Evolutionary conservation across 441 rosid species (phyloP), one percentile per base, ranked within the genome.

Genomic region (Gossypium schwendimanii): DNA sequence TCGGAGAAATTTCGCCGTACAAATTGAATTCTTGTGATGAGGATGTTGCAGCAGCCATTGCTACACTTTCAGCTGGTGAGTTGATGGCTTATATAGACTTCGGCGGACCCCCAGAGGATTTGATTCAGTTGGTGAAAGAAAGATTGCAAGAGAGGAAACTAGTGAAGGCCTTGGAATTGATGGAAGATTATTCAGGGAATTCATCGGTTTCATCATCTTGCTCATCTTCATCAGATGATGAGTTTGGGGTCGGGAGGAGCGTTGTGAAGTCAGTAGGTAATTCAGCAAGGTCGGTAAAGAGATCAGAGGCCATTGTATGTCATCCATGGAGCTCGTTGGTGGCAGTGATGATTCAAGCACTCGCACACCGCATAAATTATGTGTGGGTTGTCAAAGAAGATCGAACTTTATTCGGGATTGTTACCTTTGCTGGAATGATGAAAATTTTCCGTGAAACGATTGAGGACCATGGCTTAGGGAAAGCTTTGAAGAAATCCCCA

Each of bases 321-420:
- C 70, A 81, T 68, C 88, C 89, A 2, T 78, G 86, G 89, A 88
- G 84, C 79, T 90, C 96, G 2, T 73, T 90, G 53, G 83, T 87
- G 52, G 96, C 93, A 0, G 90, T 90, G 68, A 87, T 90, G 85
- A 86, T 90, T 60, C 91, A 90, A 83, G 90, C 89, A 10, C 81
- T 90, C 2, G 81, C 93, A 6, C 89, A 81, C 58, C 89, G 96
- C 28, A 82, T 81, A 61, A 80, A 77, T 49, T 86, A 86, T 6
- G 82, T 80, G 44, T 90, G 96, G 96, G 96, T 88, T 69, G 83
- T 87, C 2, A 85, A 87, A 63, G 87, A 81, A 20, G 89, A 88
- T 26, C 78, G 86, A 0, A 73, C 78, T 39, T 71, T 90, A 45
- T 78, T 70, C 0, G 96, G 96, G 15, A 78, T 86, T n/a, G 90